phyloP scores from a whole-genome alignment of 345 rosid genomes.

The Mercurialis annua region DNA sequence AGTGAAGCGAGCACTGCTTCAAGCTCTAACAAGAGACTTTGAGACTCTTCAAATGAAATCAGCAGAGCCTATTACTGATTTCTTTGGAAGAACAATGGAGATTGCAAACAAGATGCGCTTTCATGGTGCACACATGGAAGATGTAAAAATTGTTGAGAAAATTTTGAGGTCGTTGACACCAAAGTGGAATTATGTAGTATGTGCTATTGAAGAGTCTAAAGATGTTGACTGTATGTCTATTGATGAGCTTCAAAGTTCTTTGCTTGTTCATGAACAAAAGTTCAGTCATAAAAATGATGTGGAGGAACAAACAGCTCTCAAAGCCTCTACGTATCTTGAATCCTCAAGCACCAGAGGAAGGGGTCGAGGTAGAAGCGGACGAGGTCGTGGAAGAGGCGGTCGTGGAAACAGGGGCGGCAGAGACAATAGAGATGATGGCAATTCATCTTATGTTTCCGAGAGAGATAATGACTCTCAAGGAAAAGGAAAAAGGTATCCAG shows the following conservation, averaged over 20 bases:
- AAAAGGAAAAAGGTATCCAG: not conserved
- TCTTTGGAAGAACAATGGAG: not conserved
- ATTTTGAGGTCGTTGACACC: not conserved
- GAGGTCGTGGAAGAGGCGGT: not conserved
- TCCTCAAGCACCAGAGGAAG: not conserved
- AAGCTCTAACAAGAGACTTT: not conserved
- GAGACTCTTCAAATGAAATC: not conserved
- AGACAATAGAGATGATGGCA: not conserved
- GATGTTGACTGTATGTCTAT: not conserved
- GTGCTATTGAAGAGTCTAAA: not conserved
- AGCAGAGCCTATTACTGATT: not conserved
- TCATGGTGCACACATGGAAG: not conserved
- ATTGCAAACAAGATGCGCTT: not conserved
- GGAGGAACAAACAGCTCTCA: not conserved
- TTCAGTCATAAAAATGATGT: not conserved
- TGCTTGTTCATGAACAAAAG: not conserved
- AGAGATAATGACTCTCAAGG: not conserved
- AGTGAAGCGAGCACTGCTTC: not conserved
- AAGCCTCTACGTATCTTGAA: not conserved
- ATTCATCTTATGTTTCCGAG: not conserved
- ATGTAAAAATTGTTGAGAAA: not conserved
- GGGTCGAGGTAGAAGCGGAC: not conserved
- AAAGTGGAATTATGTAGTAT: not conserved
- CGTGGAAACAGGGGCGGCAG: not conserved
- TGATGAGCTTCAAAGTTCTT: slow-evolving; percentile 2